These are phyloP conservation scores for Wickerhamia fluorescens DNA, from an alignment of 805 yeast genomes.

Conservation along the genomic window DNA sequence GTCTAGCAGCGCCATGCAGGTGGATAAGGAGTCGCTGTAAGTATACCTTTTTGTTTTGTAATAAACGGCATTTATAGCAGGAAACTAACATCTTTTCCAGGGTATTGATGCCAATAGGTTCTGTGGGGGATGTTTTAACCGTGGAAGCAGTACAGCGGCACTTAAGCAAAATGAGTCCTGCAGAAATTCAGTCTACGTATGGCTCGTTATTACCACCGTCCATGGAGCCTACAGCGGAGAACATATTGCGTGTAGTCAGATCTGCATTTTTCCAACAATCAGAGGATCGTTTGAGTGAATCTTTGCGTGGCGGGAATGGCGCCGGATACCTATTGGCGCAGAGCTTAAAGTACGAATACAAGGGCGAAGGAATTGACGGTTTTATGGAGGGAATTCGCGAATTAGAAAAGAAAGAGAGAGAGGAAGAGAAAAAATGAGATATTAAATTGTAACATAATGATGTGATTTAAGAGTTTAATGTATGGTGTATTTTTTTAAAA, in stretches of 20 bases:
- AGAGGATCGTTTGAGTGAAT: conserved; percentile 33
- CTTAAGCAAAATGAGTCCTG: conserved; percentile 23
- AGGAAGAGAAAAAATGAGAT: conserved; percentile 6
- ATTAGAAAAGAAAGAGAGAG: conserved; percentile 11
- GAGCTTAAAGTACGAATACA: conserved; percentile 41
- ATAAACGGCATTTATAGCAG: not conserved
- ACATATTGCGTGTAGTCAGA: conserved; percentile 36
- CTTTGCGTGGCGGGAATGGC: conserved; percentile 31
- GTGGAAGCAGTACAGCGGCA: conserved; percentile 23
- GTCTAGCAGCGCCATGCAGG: no score
- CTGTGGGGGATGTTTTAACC: conserved; percentile 29
- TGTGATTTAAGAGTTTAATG: no score
- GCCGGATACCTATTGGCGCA: conserved; percentile 44
- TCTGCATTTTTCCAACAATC: conserved; percentile 45
- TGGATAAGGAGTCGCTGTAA: no score
- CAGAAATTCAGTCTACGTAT: conserved; percentile 28
- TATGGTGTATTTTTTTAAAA: no score
- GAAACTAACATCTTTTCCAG: not conserved
- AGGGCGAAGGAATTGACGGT: conserved; percentile 50
- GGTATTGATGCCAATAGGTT: conserved; percentile 18
- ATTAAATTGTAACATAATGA: no score
- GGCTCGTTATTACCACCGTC: conserved; percentile 36
- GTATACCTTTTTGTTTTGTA: not conserved
- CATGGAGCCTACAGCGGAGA: conserved; percentile 26
- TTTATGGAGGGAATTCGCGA: conserved; percentile 39